A percentile compares a stretch with the other conserved stretches of the same genome.
Evolutionary conservation across 768 basidiomycete genomes (phyloP).

Genomic region (Lanmaoa rubissima): DNA sequence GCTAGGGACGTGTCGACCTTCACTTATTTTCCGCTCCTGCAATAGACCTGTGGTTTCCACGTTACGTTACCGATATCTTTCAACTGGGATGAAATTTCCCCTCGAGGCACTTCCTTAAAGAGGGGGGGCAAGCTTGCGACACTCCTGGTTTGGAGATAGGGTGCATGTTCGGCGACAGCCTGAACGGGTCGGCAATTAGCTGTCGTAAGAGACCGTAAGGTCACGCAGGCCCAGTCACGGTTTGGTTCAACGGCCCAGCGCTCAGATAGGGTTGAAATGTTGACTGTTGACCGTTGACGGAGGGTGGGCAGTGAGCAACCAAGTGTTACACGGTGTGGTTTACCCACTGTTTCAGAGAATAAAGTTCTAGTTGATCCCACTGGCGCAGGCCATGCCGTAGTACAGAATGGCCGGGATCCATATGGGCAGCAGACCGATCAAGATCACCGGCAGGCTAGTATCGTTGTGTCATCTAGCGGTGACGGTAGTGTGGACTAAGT

Average conservation of each 20-base stretch:
- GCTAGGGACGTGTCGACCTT: constrained; percentile 9
- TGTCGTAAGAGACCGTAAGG: constrained; percentile 24
- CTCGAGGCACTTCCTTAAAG: constrained; percentile 13
- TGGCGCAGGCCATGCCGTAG: constrained; percentile 1
- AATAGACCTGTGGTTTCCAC: constrained; percentile 18
- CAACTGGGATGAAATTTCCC: constrained; percentile 12
- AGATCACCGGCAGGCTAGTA: constrained; percentile 8
- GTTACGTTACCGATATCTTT: constrained; percentile 24
- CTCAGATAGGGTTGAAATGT: not conserved
- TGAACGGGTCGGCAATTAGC: constrained; percentile 12
- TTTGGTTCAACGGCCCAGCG: not conserved
- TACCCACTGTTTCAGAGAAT: not conserved
- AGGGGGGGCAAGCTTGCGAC: constrained; percentile 9
- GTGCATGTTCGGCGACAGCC: constrained; percentile 2
- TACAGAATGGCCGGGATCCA: not conserved
- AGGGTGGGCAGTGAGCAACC: not conserved
- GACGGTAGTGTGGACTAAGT: constrained; percentile 17
- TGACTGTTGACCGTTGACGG: not conserved
- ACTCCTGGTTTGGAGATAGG: constrained; percentile 21
- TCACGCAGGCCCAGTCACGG: not conserved
- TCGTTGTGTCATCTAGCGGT: constrained; percentile 5
- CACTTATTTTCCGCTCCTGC: constrained; percentile 21
- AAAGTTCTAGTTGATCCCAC: not conserved
- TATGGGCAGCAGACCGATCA: constrained; percentile 9
- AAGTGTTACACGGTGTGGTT: not conserved